Evolutionary conservation across 2,329 filamentous ascomycete genomes (phyloP).

Genomic region (Tympanopsis confertula): DNA sequence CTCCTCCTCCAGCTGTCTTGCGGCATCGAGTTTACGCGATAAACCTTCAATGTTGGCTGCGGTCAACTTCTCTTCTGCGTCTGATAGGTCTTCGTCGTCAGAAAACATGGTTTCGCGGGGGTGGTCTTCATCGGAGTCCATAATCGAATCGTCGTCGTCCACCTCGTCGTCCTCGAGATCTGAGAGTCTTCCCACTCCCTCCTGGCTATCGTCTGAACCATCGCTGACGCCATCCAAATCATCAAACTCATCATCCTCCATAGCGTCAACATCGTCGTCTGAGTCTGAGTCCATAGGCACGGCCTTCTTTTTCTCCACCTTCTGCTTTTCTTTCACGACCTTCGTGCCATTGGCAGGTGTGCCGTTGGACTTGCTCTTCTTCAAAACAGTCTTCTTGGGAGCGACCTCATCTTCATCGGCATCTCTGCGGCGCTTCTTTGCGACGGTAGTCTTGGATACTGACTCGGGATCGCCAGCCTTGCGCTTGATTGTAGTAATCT

Average conservation of each 20-base stretch:
- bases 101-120: slow-evolving; percentile 67
- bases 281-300: slow-evolving; percentile 30
- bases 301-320: slow-evolving; percentile 20
- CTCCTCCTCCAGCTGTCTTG: slow-evolving; percentile 54
- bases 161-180: slow-evolving; percentile 16
- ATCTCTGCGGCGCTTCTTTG: slow-evolving; percentile 43
- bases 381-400: not conserved
- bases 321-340: slow-evolving; percentile 18
- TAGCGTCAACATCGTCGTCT: slow-evolving; percentile 13
- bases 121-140: slow-evolving; percentile 42
- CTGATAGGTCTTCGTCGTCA: slow-evolving; percentile 82
- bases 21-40: slow-evolving; percentile 68
- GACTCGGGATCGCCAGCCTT: slow-evolving; percentile 64
- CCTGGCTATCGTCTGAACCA: slow-evolving; percentile 20
- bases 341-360: slow-evolving; percentile 10
- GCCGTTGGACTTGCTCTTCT: not conserved
- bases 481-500: slow-evolving; percentile 70
- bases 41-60: slow-evolving; percentile 93
- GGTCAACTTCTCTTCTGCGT: slow-evolving; percentile 80
- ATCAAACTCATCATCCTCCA: slow-evolving; percentile 20
- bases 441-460: slow-evolving; percentile 38
- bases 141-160: slow-evolving; percentile 41
- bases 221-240: slow-evolving; percentile 27
- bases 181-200: slow-evolving; percentile 6
- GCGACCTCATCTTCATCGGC: slow-evolving; percentile 7